A percentile compares a stretch with the other conserved stretches of the same genome.
Conservation (phyloP, 176 grass and related monocot genomes). For the Musa schizocarpa region DNA sequence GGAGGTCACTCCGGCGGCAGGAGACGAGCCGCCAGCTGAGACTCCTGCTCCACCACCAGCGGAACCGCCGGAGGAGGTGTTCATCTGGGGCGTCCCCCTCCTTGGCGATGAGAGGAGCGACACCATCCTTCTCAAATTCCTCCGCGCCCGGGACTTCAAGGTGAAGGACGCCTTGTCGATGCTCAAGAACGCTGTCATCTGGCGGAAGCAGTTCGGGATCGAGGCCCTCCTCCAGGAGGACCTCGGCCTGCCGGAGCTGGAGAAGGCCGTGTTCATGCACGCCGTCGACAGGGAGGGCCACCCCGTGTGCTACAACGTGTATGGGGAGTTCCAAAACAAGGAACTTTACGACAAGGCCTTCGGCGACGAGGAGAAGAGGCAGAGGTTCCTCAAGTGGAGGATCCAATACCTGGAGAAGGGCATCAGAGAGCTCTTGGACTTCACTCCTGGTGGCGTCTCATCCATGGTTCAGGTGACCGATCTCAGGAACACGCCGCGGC, state of each 20-base stretch:
- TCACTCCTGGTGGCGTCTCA: constrained; percentile 49
- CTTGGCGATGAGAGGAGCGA: constrained; percentile 69
- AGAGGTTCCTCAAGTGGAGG: constrained; percentile 94
- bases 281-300: constrained; percentile 60
- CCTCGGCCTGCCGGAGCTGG: constrained; percentile 63
- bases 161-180: constrained; percentile 84
- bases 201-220: constrained; percentile 94
- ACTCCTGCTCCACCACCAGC: background rate
- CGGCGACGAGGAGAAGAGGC: constrained; percentile 79
- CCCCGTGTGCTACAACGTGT: constrained; percentile 89
- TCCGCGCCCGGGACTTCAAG: constrained; percentile 86
- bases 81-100: constrained; percentile 85
- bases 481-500: constrained; percentile 81
- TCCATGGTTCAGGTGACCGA: constrained; percentile 96
- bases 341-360: constrained; percentile 96
- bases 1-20: constrained; percentile 24
- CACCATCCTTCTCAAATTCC: constrained; percentile 91
- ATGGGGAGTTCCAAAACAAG: constrained; percentile 94
- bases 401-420: constrained; percentile 87
- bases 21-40: constrained; percentile 16
- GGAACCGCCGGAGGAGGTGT: constrained; percentile 23
- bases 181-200: constrained; percentile 66
- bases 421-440: constrained; percentile 66
- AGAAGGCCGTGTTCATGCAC: constrained; percentile 75
- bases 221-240: constrained; percentile 47